Evolutionary conservation across 176 grass and related monocot species (phyloP).

Genomic region (Ampelocalamus luodianensis): DNA sequence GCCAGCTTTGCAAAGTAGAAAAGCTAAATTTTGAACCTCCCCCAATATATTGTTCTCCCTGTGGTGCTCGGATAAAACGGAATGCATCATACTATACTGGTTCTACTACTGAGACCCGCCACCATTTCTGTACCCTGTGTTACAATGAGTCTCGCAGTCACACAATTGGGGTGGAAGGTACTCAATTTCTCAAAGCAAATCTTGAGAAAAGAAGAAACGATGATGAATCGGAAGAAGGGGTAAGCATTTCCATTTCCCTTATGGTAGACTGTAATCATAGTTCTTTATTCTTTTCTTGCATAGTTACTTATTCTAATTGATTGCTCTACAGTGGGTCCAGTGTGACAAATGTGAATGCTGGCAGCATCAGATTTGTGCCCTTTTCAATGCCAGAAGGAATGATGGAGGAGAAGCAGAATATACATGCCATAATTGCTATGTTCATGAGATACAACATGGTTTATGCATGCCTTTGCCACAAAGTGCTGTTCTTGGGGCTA

Average conservation of each 20-base stretch:
- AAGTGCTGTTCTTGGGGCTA: slow-evolving; percentile 79
- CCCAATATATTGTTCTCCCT: slow-evolving; percentile 84
- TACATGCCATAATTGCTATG: slow-evolving; percentile 75
- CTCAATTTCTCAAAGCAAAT: slow-evolving; percentile 53
- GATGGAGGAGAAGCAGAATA: slow-evolving; percentile 70
- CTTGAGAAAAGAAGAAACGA: slow-evolving; percentile 77
- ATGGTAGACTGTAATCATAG: slow-evolving; percentile 25
- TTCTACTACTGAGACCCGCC: slow-evolving; percentile 47
- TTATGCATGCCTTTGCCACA: slow-evolving; percentile 65
- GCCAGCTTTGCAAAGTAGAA: slow-evolving; percentile 84
- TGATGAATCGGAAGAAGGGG: slow-evolving; percentile 80
- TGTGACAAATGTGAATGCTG: slow-evolving; percentile 95
- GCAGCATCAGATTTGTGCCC: slow-evolving; percentile 94
- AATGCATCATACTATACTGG: slow-evolving; percentile 80
- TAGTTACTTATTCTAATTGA: slow-evolving; percentile 22
- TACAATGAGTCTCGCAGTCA: slow-evolving; percentile 71
- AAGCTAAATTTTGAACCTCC: slow-evolving; percentile 79
- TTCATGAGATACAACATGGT: slow-evolving; percentile 70
- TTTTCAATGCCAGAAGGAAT: slow-evolving; percentile 83
- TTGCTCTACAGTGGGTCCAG: slow-evolving; percentile 73
- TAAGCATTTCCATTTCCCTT: slow-evolving; percentile 42
- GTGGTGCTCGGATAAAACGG: slow-evolving; percentile 85
- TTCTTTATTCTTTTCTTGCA: slow-evolving; percentile 36
- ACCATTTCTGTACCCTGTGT: slow-evolving; percentile 66
- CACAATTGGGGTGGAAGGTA: slow-evolving; percentile 59